Evolutionary conservation across 495 filamentous ascomycete genomes (phyloP).

Genomic region (Neurospora tetraspora): DNA sequence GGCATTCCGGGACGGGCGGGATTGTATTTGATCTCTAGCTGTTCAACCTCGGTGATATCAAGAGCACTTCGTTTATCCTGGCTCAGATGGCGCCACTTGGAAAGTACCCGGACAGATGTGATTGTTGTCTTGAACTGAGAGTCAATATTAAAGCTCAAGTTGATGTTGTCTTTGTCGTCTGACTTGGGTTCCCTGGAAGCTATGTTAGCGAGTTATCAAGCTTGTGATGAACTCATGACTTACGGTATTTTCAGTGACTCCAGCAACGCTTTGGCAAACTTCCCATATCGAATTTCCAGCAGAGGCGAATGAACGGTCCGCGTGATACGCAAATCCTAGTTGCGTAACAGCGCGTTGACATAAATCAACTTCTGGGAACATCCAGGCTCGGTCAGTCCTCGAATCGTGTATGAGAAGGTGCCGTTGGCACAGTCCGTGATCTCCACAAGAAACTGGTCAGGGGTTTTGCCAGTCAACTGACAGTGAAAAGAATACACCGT

Average conservation of each 20-base stretch:
- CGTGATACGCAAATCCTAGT: slow-evolving; percentile 34
- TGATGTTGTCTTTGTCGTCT: slow-evolving; percentile 2
- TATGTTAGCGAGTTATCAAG: neutral
- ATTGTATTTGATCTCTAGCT: slow-evolving; percentile 14
- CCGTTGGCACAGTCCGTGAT: slow-evolving; percentile 38
- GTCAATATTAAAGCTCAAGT: slow-evolving; percentile 15
- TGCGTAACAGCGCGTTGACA: slow-evolving; percentile 30
- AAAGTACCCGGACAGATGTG: slow-evolving; percentile 23
- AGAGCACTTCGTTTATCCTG: slow-evolving; percentile 14
- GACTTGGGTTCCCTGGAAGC: neutral
- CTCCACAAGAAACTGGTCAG: slow-evolving; percentile 32
- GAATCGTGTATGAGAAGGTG: slow-evolving; percentile 17
- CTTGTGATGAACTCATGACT: slow-evolving; percentile 5
- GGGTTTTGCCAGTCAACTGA: slow-evolving; percentile 2
- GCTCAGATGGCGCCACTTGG: slow-evolving; percentile 13
- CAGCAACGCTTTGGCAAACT: slow-evolving; percentile 23
- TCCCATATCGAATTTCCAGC: slow-evolving; percentile 14
- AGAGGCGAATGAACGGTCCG: slow-evolving; percentile 1
- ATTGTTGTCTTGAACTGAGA: slow-evolving; percentile 12
- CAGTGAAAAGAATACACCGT: slow-evolving; percentile 47
- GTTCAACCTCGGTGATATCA: slow-evolving; percentile 34
- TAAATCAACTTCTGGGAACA: slow-evolving; percentile 14
- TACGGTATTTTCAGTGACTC: slow-evolving; percentile 28
- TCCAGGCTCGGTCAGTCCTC: slow-evolving; percentile 3
- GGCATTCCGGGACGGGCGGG: neutral